Percentiles rank a stretch among this genome's conserved stretches.
These are phyloP conservation scores for Cytospora leucostoma DNA, from an alignment of 2,329 filamentous ascomycete genomes.

Conservation along the genomic window DNA sequence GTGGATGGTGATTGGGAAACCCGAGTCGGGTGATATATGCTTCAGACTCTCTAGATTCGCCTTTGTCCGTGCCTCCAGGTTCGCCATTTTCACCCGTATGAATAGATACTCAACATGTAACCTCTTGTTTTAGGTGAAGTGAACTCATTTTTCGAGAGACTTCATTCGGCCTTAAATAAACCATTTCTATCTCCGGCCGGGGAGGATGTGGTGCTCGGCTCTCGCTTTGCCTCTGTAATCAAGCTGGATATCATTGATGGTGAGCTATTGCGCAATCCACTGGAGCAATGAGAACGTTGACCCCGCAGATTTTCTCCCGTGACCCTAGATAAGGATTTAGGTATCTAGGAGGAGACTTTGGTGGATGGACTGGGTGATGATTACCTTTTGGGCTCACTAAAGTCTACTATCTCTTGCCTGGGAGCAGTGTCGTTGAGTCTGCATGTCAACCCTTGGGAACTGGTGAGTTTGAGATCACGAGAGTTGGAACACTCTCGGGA, in stretches of 20 bases:
- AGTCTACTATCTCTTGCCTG: no score
- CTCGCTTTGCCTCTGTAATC: neutral
- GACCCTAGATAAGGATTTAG: neutral
- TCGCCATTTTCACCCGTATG: slow-evolving; percentile 34
- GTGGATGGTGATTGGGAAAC: slow-evolving; percentile 48
- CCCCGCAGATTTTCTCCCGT: neutral
- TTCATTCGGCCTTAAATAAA: neutral
- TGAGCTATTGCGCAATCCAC: slow-evolving; percentile 4
- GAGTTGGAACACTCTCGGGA: no score
- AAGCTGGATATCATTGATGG: neutral
- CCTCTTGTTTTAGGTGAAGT: no score
- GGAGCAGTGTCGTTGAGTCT: no score
- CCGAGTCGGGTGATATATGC: slow-evolving; percentile 51
- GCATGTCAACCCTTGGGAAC: no score
- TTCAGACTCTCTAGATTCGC: slow-evolving; percentile 47
- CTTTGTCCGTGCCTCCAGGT: slow-evolving; percentile 41
- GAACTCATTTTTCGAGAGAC: no score
- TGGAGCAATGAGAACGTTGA: neutral
- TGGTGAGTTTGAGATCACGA: no score
- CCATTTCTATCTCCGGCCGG: no score
- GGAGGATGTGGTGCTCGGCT: neutral
- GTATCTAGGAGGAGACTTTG: neutral
- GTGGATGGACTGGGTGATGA: no score
- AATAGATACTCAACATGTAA: neutral
- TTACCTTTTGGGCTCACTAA: no score